Conservation (phyloP, 495 filamentous ascomycete species). For the Lophium mytilinum region DNA sequence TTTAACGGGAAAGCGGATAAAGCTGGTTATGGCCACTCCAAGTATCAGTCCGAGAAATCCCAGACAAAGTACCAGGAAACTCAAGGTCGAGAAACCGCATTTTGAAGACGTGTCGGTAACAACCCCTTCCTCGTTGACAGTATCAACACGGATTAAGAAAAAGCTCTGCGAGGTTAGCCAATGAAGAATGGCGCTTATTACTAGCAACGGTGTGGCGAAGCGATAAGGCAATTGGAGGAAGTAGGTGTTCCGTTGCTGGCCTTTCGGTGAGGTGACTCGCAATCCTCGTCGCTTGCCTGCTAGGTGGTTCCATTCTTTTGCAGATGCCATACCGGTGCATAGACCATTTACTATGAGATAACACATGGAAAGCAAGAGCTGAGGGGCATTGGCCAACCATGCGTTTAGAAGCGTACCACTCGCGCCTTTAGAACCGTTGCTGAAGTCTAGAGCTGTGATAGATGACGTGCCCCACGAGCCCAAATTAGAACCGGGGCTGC, state of each 20-base stretch:
- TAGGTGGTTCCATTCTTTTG: conserved; percentile 6
- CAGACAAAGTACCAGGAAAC: neutral
- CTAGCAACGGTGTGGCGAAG: conserved; percentile 11
- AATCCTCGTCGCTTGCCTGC: conserved; percentile 9
- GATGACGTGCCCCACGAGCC: neutral
- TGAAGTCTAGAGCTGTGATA: neutral
- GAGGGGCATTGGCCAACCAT: conserved; percentile 7
- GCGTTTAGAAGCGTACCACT: neutral
- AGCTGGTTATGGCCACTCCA: conserved; percentile 9
- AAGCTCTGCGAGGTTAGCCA: conserved; percentile 19
- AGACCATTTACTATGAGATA: conserved; percentile 19
- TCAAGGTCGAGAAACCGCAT: neutral
- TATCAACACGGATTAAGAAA: conserved; percentile 11
- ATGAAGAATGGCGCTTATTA: conserved; percentile 4
- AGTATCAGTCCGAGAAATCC: neutral
- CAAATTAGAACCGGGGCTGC: neutral
- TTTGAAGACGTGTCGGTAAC: neutral
- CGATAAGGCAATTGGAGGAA: conserved; percentile 20
- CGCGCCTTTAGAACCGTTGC: neutral
- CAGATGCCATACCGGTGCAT: conserved; percentile 10
- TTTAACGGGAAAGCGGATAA: conserved; percentile 14
- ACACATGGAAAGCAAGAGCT: conserved; percentile 11
- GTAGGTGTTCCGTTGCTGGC: conserved; percentile 13
- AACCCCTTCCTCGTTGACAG: neutral
- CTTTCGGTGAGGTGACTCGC: conserved; percentile 3